Conservation (phyloP, 768 basidiomycete genomes). For the Macrocybe gigantea region DNA sequence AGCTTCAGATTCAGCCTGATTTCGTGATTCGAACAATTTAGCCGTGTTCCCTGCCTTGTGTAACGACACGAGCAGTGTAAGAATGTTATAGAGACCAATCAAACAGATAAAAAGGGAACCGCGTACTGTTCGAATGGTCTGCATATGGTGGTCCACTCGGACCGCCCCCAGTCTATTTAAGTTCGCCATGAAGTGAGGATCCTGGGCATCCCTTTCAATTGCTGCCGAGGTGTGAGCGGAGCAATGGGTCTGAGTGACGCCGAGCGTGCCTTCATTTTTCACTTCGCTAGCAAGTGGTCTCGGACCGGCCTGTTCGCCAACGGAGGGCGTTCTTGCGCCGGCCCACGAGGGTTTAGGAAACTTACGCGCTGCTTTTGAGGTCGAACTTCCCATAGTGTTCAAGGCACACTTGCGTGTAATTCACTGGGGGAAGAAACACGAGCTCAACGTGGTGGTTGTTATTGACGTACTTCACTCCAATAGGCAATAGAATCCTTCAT, state of each 20-base stretch:
- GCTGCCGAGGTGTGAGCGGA: slow-evolving; percentile 26
- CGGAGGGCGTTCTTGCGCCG: slow-evolving; percentile 31
- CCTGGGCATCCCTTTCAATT: slow-evolving; percentile 58
- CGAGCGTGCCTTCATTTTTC: slow-evolving; percentile 40
- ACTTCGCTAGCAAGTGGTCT: slow-evolving; percentile 38
- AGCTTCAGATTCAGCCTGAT: slow-evolving; percentile 51
- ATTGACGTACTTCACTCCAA: too few species aligned
- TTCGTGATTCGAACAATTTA: slow-evolving; percentile 47
- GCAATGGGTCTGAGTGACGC: slow-evolving; percentile 1
- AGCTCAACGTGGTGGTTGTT: too few species aligned
- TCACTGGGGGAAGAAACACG: too few species aligned
- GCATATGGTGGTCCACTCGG: slow-evolving; percentile 60
- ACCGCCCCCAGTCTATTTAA: slow-evolving; percentile 63
- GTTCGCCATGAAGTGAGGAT: slow-evolving; percentile 68
- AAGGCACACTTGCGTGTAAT: too few species aligned
- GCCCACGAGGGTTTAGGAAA: slow-evolving; percentile 53
- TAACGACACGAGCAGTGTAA: slow-evolving; percentile 7
- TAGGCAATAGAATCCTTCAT: too few species aligned
- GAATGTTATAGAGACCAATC: not conserved
- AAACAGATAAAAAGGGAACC: not conserved
- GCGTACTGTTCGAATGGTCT: slow-evolving; percentile 42
- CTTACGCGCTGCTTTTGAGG: slow-evolving; percentile 56
- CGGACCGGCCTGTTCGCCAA: slow-evolving; percentile 1
- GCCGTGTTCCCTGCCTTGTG: slow-evolving; percentile 22
- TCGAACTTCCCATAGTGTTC: slow-evolving; percentile 47